Evolutionary conservation across 2,329 filamentous ascomycete species (phyloP).

Genomic region (Fusarium sp.): DNA sequence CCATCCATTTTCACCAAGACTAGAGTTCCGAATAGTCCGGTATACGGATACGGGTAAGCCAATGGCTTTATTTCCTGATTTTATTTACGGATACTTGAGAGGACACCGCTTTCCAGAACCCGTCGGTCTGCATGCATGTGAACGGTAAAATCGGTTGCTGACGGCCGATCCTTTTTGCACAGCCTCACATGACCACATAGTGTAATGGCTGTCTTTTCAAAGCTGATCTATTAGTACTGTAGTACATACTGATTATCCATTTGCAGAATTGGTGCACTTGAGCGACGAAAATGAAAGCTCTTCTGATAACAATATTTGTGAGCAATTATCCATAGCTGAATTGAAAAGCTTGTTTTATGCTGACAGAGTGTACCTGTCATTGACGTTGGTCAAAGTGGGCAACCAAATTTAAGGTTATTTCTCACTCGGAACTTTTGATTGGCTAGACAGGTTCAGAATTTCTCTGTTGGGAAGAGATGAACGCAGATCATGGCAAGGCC

Average conservation of each 20-base stretch:
- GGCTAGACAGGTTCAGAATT: slow-evolving; percentile 11
- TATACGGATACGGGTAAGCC: slow-evolving; percentile 22
- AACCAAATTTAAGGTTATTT: slow-evolving; percentile 40
- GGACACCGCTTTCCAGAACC: neutral
- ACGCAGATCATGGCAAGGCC: slow-evolving; percentile 30
- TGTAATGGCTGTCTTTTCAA: slow-evolving; percentile 4
- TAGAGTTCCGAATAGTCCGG: neutral
- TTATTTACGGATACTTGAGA: neutral
- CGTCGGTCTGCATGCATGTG: neutral
- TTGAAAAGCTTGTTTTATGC: neutral
- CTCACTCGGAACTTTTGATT: slow-evolving; percentile 24
- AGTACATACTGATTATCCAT: neutral
- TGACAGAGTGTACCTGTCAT: neutral
- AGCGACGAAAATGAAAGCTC: neutral
- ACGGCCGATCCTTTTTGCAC: slow-evolving; percentile 30
- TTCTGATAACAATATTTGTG: neutral
- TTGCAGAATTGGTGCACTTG: neutral
- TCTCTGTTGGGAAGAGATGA: slow-evolving; percentile 10
- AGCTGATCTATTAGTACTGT: neutral
- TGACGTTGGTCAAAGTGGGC: slow-evolving; percentile 13
- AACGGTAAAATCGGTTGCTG: neutral
- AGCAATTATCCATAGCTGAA: neutral
- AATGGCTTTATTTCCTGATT: slow-evolving; percentile 7
- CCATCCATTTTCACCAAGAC: neutral
- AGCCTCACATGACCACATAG: slow-evolving; percentile 41